phyloP scores from a whole-genome alignment of 169 alveolate species.

The Plasmodium falciparum region DNA sequence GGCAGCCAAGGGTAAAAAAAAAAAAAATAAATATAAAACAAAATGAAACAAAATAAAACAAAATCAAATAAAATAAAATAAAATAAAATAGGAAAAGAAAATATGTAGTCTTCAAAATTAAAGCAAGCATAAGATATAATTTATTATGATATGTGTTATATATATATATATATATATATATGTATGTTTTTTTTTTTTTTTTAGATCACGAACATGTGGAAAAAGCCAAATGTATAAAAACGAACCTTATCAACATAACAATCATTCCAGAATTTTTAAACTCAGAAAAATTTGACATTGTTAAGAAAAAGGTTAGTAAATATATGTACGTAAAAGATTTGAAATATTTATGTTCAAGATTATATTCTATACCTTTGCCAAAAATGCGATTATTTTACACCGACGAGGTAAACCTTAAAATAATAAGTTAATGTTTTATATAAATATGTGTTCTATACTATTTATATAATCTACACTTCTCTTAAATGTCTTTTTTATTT shows the following conservation, averaged over 20 bases:
- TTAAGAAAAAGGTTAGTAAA: slow-evolving; percentile 67
- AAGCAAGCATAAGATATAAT: too few species aligned
- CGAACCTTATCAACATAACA: slow-evolving; percentile 50
- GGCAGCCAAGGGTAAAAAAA: slow-evolving; percentile 25
- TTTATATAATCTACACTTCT: too few species aligned
- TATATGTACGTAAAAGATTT: slow-evolving; percentile 62
- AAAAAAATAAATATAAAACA: background rate
- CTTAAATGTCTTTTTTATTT: background rate
- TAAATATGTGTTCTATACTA: too few species aligned
- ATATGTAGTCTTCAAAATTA: too few species aligned
- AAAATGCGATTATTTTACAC: slow-evolving; percentile 50
- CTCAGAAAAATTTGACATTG: slow-evolving; percentile 44
- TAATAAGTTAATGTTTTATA: too few species aligned
- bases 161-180: background rate
- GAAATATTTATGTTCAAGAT: slow-evolving; percentile 66
- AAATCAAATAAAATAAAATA: too few species aligned
- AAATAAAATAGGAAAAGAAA: too few species aligned
- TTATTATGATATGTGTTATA: background rate
- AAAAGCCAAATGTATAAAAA: slow-evolving; percentile 33
- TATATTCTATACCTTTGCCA: slow-evolving; percentile 62
- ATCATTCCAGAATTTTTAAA: slow-evolving; percentile 73
- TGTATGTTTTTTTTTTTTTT: background rate
- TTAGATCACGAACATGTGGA: slow-evolving; percentile 8
- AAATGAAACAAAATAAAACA: too few species aligned
- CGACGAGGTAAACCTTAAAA: slow-evolving; percentile 36